Base-by-base conservation (phyloP, 2,329 filamentous ascomycete species). In the Rhytidhysteron rufulum region DNA sequence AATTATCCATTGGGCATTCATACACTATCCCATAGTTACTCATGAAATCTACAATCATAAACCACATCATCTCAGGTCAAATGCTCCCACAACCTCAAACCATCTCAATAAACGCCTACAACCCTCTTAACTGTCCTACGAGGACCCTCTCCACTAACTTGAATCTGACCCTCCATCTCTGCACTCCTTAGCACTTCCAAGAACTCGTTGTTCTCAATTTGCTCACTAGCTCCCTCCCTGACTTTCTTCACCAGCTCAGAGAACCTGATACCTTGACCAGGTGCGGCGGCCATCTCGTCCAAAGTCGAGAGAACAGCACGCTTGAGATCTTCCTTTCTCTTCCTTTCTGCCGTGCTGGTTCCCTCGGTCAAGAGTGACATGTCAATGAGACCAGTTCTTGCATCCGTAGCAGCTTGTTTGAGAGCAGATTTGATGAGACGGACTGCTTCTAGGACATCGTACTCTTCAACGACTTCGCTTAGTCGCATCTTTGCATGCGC, bases 401-500 rank as follows among this genome's bases (percentile, higher is more conserved):
- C 73, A 62, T 98, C 94, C 0, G 94, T 98, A n/a, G 93, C 93
- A 0, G 91, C 88, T 49, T 95, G 94, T 75, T 97, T 97, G 59
- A 98, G 80, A 1, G 94, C 93, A 1, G 83, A 86, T 58, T 91
- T 88, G 67, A 98, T 98, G 31, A 98, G 75, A 9, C 93, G 85
- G 34, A 95, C 88, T 0, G 93, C 90, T 70, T 98, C 93, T 36
- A 81, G 72, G 5, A 98, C 94, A 57, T 98, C 94, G 35, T 79
- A 78, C 20, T 78, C 80, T 0, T 86, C 89, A 31, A 98, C 93
- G 11, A 75, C 79, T 3, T 74, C 64, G 0, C 85, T 80, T 4
- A 98, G 79, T 4, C 93, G 86, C 94, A 98, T 98, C 68, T 96
- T 96, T 36, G 93, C 94, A 67, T 98, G 94, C 0, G 90, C 93